Conservation (phyloP, 106 monocot genomes). For the Allium sativum region DNA sequence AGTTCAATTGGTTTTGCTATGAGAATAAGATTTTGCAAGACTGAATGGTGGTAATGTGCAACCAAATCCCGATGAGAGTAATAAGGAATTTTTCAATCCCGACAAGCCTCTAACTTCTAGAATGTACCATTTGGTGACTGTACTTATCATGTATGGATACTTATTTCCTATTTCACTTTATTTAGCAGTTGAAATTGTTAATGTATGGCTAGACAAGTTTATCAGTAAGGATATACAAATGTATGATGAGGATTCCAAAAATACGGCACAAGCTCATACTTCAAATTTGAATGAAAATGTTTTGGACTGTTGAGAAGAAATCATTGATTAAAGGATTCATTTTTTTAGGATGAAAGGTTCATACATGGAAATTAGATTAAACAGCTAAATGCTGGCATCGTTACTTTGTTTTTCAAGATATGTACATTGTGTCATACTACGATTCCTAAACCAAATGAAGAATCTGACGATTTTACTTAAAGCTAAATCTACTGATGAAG, state of each 20-base stretch:
- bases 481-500: constrained; percentile 78
- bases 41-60: constrained; percentile 61
- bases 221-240: constrained; percentile 69
- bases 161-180: constrained; percentile 77
- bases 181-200: constrained; percentile 67
- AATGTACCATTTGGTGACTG: constrained; percentile 57
- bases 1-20: constrained; percentile 62
- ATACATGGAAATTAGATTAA: constrained; percentile 53
- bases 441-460: constrained; percentile 51
- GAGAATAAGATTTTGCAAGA: constrained; percentile 41
- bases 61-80: constrained; percentile 9
- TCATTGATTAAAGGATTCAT: constrained; percentile 42
- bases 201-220: constrained; percentile 66
- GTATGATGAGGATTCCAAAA: constrained; percentile 64
- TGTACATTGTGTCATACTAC: constrained; percentile 70
- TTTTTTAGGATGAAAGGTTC: constrained; percentile 54
- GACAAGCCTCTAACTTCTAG: constrained; percentile 31
- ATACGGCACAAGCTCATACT: constrained; percentile 46
- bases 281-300: constrained; percentile 61
- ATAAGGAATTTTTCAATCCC: constrained; percentile 47
- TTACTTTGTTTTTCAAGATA: constrained; percentile 58
- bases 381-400: constrained; percentile 24
- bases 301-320: constrained; percentile 18
- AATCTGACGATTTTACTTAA: constrained; percentile 40
- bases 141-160: constrained; percentile 71